These are phyloP conservation scores for Aspergillus sp. DNA, from an alignment of 2,329 filamentous ascomycete species.

Conservation along the genomic window DNA sequence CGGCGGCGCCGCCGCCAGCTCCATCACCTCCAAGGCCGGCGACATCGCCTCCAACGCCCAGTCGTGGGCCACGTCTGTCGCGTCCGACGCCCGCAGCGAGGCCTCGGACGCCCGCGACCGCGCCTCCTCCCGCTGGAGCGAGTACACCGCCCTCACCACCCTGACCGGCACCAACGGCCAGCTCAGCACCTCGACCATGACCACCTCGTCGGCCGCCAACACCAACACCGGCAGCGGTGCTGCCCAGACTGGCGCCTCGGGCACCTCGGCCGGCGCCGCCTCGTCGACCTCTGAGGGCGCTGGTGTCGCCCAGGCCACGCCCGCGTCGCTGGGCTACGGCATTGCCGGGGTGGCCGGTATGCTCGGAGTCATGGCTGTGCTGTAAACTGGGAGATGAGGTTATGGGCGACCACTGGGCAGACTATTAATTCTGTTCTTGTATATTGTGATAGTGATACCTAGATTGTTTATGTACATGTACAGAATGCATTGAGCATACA, in stretches of 20 bases:
- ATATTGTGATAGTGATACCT: neutral
- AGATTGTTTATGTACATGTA: neutral
- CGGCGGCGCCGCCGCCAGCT: slow-evolving; percentile 15
- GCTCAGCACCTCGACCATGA: slow-evolving; percentile 7
- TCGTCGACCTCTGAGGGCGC: slow-evolving; percentile 18
- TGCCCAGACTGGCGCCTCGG: neutral
- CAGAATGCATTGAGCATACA: neutral
- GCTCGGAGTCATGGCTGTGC: slow-evolving; percentile 29
- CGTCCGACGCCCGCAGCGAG: slow-evolving; percentile 7
- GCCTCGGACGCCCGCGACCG: slow-evolving; percentile 15
- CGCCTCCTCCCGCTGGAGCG: slow-evolving; percentile 5
- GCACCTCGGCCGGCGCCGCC: slow-evolving; percentile 5
- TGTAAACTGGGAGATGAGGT: slow-evolving; percentile 18
- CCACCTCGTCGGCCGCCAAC: neutral
- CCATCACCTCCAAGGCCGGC: slow-evolving; percentile 17
- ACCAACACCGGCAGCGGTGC: neutral
- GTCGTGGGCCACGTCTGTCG: slow-evolving; percentile 11
- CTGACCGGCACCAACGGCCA: slow-evolving; percentile 19
- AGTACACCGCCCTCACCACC: slow-evolving; percentile 14
- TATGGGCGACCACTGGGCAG: neutral
- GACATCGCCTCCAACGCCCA: slow-evolving; percentile 11
- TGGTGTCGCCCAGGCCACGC: slow-evolving; percentile 20
- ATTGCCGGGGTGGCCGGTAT: slow-evolving; percentile 28
- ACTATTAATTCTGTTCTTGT: neutral
- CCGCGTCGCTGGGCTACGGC: slow-evolving; percentile 15